Evolutionary conservation across 805 yeast genomes (phyloP), one percentile per base, ranked within the genome.

Genomic region (Babjeviella inositovora): DNA sequence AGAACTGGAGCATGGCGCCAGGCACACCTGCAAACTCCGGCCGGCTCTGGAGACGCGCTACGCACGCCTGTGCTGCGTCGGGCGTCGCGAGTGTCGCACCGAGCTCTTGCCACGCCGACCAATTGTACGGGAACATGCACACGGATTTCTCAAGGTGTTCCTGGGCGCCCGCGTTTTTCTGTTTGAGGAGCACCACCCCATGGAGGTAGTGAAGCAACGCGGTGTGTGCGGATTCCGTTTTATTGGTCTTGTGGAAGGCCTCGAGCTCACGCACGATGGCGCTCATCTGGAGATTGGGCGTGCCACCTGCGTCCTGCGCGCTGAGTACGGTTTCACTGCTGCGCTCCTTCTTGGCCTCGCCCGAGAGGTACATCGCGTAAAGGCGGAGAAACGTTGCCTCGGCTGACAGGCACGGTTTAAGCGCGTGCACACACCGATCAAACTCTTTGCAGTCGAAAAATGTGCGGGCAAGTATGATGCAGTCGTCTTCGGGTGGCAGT

Each of bases 51-150:
- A 59, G 39, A 32, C 52, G 45, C 30, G 49, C 39, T 19, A 57
- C 31, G 30, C 61, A 37, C 25, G 37, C 33, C 22, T 51, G 27
- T 0, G 81, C 74, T 25, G 76, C 79, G 29, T 73, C 76, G 25
- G 70, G 57, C 15, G 68, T 60, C 6, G 64, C 46, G 14, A 81
- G 47, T 25, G 80, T 68, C 4, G 67, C 52, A 8, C 70, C 50
- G 18, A 90, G 53, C 39, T 87, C 96, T 27, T 62, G 58, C 96
- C 96, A 90, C 28, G 90, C 76, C 25, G 85, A 66, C 98, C 98
- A 90, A 43, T 87, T 87, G 43, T 61, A 77, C 0, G 96, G 93
- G 35, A 73, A 82, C 14, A 59, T 23, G 13, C 60, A 51, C 8
- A 87, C 39, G 1, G 95, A 74, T 22, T 57, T 57, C 15, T 70